Percentiles rank a stretch among this genome's conserved stretches.
phyloP scores from a whole-genome alignment of 495 filamentous ascomycete species.

The Chaetomium cochliodes region DNA sequence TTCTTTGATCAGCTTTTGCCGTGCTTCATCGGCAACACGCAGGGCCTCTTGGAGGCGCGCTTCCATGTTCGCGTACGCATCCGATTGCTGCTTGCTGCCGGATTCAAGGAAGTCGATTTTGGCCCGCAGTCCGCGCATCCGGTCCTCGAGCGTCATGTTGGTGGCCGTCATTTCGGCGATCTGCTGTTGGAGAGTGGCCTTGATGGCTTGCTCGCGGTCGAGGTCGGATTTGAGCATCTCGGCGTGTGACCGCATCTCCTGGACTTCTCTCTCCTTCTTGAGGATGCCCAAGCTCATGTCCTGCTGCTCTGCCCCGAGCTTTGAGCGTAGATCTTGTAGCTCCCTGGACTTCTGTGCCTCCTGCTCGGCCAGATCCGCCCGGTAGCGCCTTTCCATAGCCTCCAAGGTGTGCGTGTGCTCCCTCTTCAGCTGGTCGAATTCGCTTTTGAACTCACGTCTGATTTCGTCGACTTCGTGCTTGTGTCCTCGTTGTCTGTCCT shows the following conservation, averaged over 20 bases:
- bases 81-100: slow-evolving; percentile 78
- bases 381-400: slow-evolving; percentile 36
- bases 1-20: slow-evolving; percentile 84
- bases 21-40: slow-evolving; percentile 62
- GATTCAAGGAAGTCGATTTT: slow-evolving; percentile 86
- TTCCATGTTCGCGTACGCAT: slow-evolving; percentile 74
- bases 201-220: slow-evolving; percentile 50
- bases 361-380: slow-evolving; percentile 58
- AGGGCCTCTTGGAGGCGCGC: slow-evolving; percentile 73
- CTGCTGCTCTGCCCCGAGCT: slow-evolving; percentile 62
- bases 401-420: slow-evolving; percentile 49
- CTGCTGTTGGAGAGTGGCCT: slow-evolving; percentile 43
- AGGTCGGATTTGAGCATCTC: slow-evolving; percentile 58
- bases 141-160: slow-evolving; percentile 67
- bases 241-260: slow-evolving; percentile 52
- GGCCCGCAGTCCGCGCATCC: slow-evolving; percentile 68
- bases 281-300: slow-evolving; percentile 61
- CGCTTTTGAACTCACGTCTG: slow-evolving; percentile 38
- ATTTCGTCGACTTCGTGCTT: slow-evolving; percentile 40
- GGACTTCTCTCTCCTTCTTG: slow-evolving; percentile 60
- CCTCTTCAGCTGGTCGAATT: slow-evolving; percentile 32
- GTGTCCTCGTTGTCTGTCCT: slow-evolving; percentile 41
- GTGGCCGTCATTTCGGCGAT: slow-evolving; percentile 63
- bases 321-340: slow-evolving; percentile 61
- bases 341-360: slow-evolving; percentile 58